Base-by-base conservation (phyloP, 2,329 filamentous ascomycete species). In the Cercospora citrullina region DNA sequence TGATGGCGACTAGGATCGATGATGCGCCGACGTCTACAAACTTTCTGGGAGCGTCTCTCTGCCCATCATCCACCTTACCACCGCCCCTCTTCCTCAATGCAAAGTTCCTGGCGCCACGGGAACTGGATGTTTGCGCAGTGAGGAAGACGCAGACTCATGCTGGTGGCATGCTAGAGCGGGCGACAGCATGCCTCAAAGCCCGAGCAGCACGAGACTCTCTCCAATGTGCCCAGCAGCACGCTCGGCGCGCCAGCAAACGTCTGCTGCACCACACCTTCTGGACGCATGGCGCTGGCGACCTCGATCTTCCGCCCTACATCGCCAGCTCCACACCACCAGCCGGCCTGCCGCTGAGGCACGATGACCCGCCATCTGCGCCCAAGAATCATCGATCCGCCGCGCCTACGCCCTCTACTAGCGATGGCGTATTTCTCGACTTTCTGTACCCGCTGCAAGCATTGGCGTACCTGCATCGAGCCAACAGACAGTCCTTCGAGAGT, bases 121-220 rank as follows among this genome's bases (percentile, higher is more conserved):
- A 59, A 33, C 31, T 36, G 55, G 55, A 59, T 21, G 18, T 3
- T 36, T 36, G 55, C 28, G 30, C 55, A 59, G 55, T 36, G 30
- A 59, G 18, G 30, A 31, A 31, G 26, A 23, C 28, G 8, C n/a
- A 33, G 10, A 12, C n/a, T 31, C 31, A 36, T 36, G 55, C 55
- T 26, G 39, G 79, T 80, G 81, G 81, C 76, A 87, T 87, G 86
- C 84, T 87, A 77, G 85, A 87, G 84, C 84, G 84, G 74, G 84
- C 84, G 76, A 82, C 83, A 77, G 81, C 82, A 86, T 87, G 84
- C 80, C 82, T 87, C 62, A 81, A 86, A 81, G 81, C 83, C 78
- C 84, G 85, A 82, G 62, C 55, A 59, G 81, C 84, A 76, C 82
- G 83, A 77, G 81, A 82, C 73, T 80, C 85, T 75, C 75, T 86